Evolutionary conservation across 1,139 yeast species (phyloP), one percentile per base, ranked within the genome.

Genomic region (Yamadazyma triangularis): DNA sequence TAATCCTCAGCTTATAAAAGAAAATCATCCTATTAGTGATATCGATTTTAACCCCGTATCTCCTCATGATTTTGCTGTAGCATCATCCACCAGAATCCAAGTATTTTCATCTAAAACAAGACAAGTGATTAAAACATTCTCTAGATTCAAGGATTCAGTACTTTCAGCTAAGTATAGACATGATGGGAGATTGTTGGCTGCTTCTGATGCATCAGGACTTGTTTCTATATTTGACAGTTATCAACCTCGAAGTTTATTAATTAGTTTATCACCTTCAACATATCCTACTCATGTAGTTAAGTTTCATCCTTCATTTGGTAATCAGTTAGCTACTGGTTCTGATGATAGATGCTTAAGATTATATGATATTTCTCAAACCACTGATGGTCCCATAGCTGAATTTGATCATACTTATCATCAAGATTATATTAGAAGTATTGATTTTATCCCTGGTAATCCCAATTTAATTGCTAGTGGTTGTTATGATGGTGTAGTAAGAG

Each of bases 261-360:
- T 89, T 25, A 79, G 93, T 22, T 66, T 91, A 29, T 74, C 75
- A 35, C 95, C 96, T 3, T 80, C 93, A 1, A 64, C 80, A 13
- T 88, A 86, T 56, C 89, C 97, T 8, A 84, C 95, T 0, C 96
- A 86, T 50, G 95, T 89, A 16, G 88, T 96, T n/a, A 87, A 85
- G 53, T 91, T 87, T 59, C 91, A 86, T 47, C 88, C 93, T 8
- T 64, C 79, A 4, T 65, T 77, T 25, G 74, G 79, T 12, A 77
- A 86, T 28, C 83, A 84, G 38, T 59, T 91, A 37, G 66, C 88
- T 15, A 84, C 96, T 3, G 96, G 95, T 4, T 83, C 95, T 4
- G 98, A 91, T 58, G 98, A 91, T 59, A 70, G 94, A 47, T 70
- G 79, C 8, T 88, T 88, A 2, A 69, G 96, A 51, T 58, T 93